Base-by-base conservation (phyloP, 1,284 basidiomycete species). In the Fereydounia khargensis region DNA sequence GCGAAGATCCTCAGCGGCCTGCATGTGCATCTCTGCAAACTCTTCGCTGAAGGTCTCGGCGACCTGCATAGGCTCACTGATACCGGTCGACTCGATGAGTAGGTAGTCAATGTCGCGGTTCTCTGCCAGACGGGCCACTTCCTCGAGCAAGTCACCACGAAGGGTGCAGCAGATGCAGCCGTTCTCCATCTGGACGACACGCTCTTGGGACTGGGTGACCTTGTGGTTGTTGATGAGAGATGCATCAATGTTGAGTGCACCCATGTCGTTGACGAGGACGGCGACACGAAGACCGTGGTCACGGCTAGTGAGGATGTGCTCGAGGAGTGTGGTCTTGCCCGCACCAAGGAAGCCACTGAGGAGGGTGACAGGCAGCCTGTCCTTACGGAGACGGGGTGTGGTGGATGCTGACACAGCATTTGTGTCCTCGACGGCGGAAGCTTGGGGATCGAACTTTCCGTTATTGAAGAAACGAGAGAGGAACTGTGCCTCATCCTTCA, bases 151-250 rank as follows among this genome's bases (percentile, higher is more conserved):
- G 45, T 81, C 79, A 6, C 77, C 78, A 25, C 79, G 76, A 2
- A 80, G 70, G 0, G 79, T 80, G 56, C 79, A 80, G 70, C 79
- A 80, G 44, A 81, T 79, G 57, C 79, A 80, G 0, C 78, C 77
- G 59, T 71, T 80, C 57, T 79, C 76, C 75, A 80, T 77, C 64
- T 79, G 74, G 0, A 80, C 76, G 4, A 80, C 66, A 22, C 73
- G 73, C 58, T 80, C 79, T 35, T 77, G 74, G 32, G 70, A 70
- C 43, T 78, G 75, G 5, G 74, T 76, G 23, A 79, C 63, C 33
- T 78, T 72, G 55, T 79, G 77, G 23, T 77, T 76, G 16, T 62
- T 65, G 35, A 80, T 57, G 9, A 80, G 60, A 0, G 76, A 65
- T 0, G 78, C 78, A 48, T 80, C 79, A 52, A 80, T 80, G 60